Conservation (phyloP, 2,329 filamentous ascomycete genomes). For the Rugonectria rugulosa region DNA sequence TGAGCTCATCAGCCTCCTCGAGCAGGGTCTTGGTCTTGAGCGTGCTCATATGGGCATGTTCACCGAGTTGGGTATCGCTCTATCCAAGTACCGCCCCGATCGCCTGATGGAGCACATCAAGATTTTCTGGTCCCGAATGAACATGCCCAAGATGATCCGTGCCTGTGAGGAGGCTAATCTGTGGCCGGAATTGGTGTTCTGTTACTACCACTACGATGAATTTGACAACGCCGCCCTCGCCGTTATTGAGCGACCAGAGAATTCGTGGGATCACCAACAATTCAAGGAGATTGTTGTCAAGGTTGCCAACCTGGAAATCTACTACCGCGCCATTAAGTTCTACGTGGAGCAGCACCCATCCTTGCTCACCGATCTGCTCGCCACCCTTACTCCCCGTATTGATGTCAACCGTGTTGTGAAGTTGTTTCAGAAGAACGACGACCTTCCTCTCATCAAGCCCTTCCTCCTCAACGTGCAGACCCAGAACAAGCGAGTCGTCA, state of each 20-base stretch:
- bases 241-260: slow-evolving; percentile 96
- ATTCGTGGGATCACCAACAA: slow-evolving; percentile 98
- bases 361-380: slow-evolving; percentile 92
- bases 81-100: slow-evolving; percentile 95
- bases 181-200: slow-evolving; percentile 97
- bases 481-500: slow-evolving; percentile 98
- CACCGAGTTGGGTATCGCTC: slow-evolving; percentile 87
- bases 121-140: slow-evolving; percentile 97
- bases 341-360: slow-evolving; percentile 98
- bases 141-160: slow-evolving; percentile 95
- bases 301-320: slow-evolving; percentile 98
- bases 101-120: slow-evolving; percentile 98
- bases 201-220: slow-evolving; percentile 98
- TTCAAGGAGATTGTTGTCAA: slow-evolving; percentile 99
- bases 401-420: slow-evolving; percentile 99
- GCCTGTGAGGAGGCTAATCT: slow-evolving; percentile 93
- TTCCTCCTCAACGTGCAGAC: slow-evolving; percentile 96
- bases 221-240: slow-evolving; percentile 96
- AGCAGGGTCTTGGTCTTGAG: slow-evolving; percentile 93
- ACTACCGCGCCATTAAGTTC: slow-evolving; percentile 96
- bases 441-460: slow-evolving; percentile 96
- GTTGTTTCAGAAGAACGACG: slow-evolving; percentile 98
- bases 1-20: slow-evolving; percentile 91
- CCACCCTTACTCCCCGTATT: slow-evolving; percentile 89
- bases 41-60: slow-evolving; percentile 97